These are phyloP conservation scores for Blastobotrys parvus DNA, from an alignment of 805 yeast species.

Conservation along the genomic window DNA sequence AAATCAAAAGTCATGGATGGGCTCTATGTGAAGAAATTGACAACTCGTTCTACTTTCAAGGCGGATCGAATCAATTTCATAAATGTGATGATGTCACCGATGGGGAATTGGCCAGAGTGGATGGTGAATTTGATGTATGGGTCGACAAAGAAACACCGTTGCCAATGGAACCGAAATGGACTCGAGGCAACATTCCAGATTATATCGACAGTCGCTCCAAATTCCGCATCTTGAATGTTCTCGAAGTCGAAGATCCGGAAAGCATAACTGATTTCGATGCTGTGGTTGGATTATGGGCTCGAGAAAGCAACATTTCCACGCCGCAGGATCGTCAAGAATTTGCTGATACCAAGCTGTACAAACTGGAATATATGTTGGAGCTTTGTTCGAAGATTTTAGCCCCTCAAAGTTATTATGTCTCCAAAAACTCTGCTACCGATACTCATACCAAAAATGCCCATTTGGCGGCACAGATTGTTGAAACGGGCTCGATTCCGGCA, in stretches of 20 bases:
- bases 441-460: constrained; percentile 1
- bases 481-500: constrained; percentile 9
- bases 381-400: constrained; percentile 9
- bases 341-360: constrained; percentile 4
- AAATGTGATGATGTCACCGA: constrained; percentile 11
- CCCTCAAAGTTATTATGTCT: constrained; percentile 6
- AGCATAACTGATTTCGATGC: constrained; percentile 5
- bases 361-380: constrained; percentile 9
- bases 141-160: constrained; percentile 9
- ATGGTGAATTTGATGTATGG: constrained; percentile 11
- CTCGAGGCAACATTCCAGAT: constrained; percentile 11
- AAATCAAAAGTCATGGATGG: constrained; percentile 7
- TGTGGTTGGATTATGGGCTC: constrained; percentile 8
- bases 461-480: constrained; percentile 1
- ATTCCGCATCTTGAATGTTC: constrained; percentile 7
- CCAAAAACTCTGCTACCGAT: background rate
- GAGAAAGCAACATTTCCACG: constrained; percentile 6
- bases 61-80: background rate
- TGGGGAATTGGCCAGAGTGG: constrained; percentile 4
- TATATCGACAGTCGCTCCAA: constrained; percentile 10
- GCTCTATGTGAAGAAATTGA: constrained; percentile 11
- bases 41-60: background rate
- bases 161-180: constrained; percentile 13
- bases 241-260: constrained; percentile 11
- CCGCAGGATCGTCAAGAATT: constrained; percentile 6